Percentiles rank a stretch among this genome's conserved stretches.
Conservation (phyloP, 495 filamentous ascomycete species). For the Penicillium tannophilum region DNA sequence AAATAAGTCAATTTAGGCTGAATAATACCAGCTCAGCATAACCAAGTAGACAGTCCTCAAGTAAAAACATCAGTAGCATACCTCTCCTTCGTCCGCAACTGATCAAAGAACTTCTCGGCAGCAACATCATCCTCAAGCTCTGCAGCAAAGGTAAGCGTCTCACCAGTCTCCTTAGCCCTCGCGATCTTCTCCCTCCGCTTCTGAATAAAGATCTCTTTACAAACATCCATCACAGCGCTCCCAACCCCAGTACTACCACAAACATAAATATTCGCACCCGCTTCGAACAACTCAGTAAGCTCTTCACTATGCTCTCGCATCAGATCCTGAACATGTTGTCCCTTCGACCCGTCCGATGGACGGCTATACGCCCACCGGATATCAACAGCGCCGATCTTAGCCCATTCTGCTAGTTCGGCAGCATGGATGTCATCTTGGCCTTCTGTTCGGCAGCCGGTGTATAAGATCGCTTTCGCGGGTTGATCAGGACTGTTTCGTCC, state of each 20-base stretch:
- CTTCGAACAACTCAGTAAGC: constrained; percentile 53
- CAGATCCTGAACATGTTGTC: constrained; percentile 64
- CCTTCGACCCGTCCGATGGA: constrained; percentile 30
- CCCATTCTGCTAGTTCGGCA: constrained; percentile 61
- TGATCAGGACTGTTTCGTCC: constrained; percentile 36
- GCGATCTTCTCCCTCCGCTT: constrained; percentile 45
- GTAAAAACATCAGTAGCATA: constrained; percentile 72
- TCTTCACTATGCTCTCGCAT: constrained; percentile 56
- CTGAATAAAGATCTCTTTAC: constrained; percentile 50
- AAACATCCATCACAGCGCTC: constrained; percentile 56
- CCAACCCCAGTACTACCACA: constrained; percentile 67
- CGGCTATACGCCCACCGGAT: constrained; percentile 59
- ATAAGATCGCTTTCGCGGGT: constrained; percentile 62
- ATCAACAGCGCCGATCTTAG: constrained; percentile 56
- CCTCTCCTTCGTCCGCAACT: constrained; percentile 56
- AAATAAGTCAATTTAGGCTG: no score
- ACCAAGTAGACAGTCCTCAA: constrained; percentile 4
- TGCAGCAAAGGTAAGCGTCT: constrained; percentile 29
- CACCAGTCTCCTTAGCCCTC: constrained; percentile 31
- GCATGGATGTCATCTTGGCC: constrained; percentile 62
- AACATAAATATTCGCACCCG: constrained; percentile 65
- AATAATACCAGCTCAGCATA: no score
- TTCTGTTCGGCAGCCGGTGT: constrained; percentile 62
- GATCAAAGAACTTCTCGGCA: constrained; percentile 56
- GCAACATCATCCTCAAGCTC: constrained; percentile 45